phyloP scores from a whole-genome alignment of 306 rosid genomes.

The Cercis canadensis region DNA sequence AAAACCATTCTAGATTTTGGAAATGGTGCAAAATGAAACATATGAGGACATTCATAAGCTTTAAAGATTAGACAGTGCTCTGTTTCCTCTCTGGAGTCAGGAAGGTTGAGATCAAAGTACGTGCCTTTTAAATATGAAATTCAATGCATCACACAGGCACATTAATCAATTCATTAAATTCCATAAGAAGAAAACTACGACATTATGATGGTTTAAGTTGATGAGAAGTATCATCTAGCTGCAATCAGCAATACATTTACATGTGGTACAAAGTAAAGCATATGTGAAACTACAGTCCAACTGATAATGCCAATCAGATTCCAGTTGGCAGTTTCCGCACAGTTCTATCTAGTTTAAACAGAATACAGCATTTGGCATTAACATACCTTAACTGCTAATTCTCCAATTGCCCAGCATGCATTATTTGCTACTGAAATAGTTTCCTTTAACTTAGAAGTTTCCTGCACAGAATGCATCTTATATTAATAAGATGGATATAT shows the following conservation, averaged over 20 bases:
- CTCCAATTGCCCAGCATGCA: conserved; percentile 99
- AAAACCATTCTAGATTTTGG: background rate
- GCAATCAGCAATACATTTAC: background rate
- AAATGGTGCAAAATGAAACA: conserved; percentile 12
- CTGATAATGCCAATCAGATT: conserved; percentile 30
- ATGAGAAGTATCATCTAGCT: background rate
- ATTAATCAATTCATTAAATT: background rate
- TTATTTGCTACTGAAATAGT: conserved; percentile 95
- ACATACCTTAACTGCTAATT: conserved; percentile 90
- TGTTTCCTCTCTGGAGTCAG: conserved; percentile 7
- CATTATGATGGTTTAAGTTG: background rate
- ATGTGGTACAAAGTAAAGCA: background rate
- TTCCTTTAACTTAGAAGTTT: conserved; percentile 77
- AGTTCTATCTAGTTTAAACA: conserved; percentile 15
- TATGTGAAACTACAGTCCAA: background rate
- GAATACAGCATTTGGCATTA: no score
- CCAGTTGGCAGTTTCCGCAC: conserved; percentile 7
- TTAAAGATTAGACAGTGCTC: background rate
- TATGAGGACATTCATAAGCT: conserved; percentile 16
- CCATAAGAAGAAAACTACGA: background rate
- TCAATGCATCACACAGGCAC: conserved; percentile 6
- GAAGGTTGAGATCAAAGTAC: conserved; percentile 9
- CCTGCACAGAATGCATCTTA: conserved; percentile 53
- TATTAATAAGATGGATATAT: conserved; percentile 34
- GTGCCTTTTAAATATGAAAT: conserved; percentile 1